A percentile compares a stretch with the other conserved stretches of the same genome.
These are phyloP conservation scores for Trichoderma atroviride DNA, from an alignment of 2,329 filamentous ascomycete species.

Conservation along the genomic window DNA sequence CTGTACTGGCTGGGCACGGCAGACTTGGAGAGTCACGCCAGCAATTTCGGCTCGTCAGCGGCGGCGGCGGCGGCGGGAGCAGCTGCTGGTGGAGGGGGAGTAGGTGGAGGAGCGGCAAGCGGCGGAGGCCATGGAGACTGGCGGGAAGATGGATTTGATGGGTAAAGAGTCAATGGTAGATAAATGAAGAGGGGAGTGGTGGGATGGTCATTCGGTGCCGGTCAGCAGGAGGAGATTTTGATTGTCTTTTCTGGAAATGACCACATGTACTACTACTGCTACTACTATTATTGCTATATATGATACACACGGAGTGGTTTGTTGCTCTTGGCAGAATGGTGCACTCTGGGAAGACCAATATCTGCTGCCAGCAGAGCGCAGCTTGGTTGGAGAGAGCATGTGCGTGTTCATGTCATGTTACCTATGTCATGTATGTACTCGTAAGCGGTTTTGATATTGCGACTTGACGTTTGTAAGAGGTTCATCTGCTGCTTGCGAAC, in stretches of 20 bases:
- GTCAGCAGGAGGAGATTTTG: neutral
- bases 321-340: neutral
- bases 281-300: conserved; percentile 2
- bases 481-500: neutral
- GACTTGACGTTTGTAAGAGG: neutral
- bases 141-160: conserved; percentile 64
- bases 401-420: neutral
- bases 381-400: neutral
- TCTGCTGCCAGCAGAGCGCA: neutral
- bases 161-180: conserved; percentile 33
- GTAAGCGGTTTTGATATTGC: neutral
- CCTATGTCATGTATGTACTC: too few species aligned
- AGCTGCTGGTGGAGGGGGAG: conserved; percentile 35
- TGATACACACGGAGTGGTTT: conserved; percentile 5
- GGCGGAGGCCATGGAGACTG: conserved; percentile 56
- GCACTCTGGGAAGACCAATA: neutral
- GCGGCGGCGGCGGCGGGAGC: conserved; percentile 48
- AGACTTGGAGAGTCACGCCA: conserved; percentile 65
- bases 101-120: conserved; percentile 25
- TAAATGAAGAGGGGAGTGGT: neutral
- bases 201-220: neutral
- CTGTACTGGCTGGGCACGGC: conserved; percentile 79
- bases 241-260: conserved; percentile 8
- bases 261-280: conserved; percentile 3
- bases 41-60: conserved; percentile 55